A percentile compares a stretch with the other conserved stretches of the same genome.
phyloP scores from a whole-genome alignment of 1,284 basidiomycete genomes.

The Polyporus tsugae region DNA sequence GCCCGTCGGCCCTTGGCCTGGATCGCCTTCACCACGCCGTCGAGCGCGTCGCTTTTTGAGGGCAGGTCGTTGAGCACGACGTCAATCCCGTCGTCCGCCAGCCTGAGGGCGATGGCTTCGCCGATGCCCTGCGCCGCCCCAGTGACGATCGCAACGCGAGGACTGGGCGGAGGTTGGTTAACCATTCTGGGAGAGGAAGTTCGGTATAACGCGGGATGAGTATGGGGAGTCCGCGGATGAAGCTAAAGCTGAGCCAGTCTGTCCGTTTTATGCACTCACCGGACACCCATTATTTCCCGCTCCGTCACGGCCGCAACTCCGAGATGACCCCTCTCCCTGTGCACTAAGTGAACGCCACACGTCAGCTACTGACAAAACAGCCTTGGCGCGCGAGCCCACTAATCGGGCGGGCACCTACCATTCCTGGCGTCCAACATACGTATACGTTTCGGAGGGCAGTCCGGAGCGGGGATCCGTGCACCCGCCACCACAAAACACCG shows the following conservation, averaged over 20 bases:
- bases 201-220: background rate
- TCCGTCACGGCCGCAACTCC: background rate
- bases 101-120: constrained; percentile 48
- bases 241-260: background rate
- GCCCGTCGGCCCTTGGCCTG: constrained; percentile 40
- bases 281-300: background rate
- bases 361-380: background rate
- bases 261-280: background rate
- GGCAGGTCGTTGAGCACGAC: constrained; percentile 50
- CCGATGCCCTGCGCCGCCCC: constrained; percentile 52
- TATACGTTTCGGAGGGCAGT: background rate
- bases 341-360: constrained; percentile 1
- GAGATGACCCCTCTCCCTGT: background rate
- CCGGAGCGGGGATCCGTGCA: background rate
- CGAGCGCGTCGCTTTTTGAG: constrained; percentile 39
- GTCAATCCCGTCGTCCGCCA: constrained; percentile 52
- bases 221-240: background rate
- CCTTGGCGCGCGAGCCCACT: background rate
- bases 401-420: background rate
- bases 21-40: constrained; percentile 43
- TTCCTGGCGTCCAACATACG: background rate
- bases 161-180: background rate
- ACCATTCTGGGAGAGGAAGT: background rate
- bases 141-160: constrained; percentile 46
- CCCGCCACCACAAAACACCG: background rate